Percentiles rank a stretch among this genome's conserved stretches.
Conservation (phyloP, 2,329 filamentous ascomycete genomes). For the Diatrype stigma region DNA sequence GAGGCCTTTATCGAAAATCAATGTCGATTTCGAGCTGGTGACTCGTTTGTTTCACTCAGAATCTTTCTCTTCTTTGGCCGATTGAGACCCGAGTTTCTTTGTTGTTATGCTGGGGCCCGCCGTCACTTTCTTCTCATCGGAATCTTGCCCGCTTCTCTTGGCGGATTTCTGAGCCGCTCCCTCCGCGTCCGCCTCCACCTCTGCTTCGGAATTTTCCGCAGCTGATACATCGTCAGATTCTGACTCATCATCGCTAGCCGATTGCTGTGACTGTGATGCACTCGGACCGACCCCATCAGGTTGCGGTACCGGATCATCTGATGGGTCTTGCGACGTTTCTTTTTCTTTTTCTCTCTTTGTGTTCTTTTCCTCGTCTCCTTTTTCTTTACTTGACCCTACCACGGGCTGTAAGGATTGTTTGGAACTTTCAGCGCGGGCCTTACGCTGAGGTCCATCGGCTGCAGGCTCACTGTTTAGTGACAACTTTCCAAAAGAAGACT, state of each 20-base stretch:
- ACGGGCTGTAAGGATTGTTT: constrained; percentile 21
- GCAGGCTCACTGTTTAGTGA: constrained; percentile 28
- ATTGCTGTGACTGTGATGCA: not conserved
- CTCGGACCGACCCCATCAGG: not conserved
- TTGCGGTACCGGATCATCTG: not conserved
- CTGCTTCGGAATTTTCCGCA: no score
- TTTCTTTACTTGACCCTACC: constrained; percentile 13
- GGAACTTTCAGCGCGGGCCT: constrained; percentile 15
- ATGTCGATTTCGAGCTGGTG: no score
- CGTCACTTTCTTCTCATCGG: not conserved
- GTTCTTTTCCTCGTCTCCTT: not conserved
- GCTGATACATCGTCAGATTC: not conserved
- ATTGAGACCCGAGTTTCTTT: not conserved
- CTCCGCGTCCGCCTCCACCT: no score
- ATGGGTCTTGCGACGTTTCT: constrained; percentile 4
- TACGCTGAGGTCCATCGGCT: constrained; percentile 19
- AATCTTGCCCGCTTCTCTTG: not conserved
- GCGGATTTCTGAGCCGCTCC: not conserved
- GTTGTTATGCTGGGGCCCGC: not conserved
- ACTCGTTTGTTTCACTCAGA: no score
- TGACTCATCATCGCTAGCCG: not conserved
- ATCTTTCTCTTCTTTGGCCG: not conserved
- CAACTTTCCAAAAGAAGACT: constrained; percentile 31
- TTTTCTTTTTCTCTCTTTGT: constrained; percentile 11
- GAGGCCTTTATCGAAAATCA: no score